Base-by-base conservation (phyloP, 768 basidiomycete genomes). In the Lactarius deliciosus region DNA sequence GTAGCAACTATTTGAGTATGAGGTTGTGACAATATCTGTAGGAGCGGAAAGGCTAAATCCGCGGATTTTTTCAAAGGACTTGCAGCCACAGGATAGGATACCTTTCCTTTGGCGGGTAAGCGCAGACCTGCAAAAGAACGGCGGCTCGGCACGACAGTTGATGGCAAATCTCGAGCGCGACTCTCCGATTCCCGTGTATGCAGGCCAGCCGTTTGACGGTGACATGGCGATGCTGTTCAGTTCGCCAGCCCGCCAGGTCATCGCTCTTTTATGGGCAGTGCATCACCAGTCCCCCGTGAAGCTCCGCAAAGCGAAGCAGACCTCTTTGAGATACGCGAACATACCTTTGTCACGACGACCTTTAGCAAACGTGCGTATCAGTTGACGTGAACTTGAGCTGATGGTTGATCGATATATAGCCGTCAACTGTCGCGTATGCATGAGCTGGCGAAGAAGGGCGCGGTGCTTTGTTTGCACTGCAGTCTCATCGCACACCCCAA, bases 81-180 rank as follows among this genome's bases (percentile, higher is more conserved):
- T 96, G 38, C 90, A 92, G 28, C 91, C 91, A 58, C 91, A 96
- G 73, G 96, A 98, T 74, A 95, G 92, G 73, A 92, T 98, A 41
- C 96, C 96, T 10, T 97, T 96, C 82, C 81, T 97, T 15, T 88
- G 94, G 40, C 89, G 96, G 3, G 89, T 97, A 73, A 95, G 93
- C 75, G 82, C 87, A 65, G 96, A 97, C 73, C 74, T 93, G 63
- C 88, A 91, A 66, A 91, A 89, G 76, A 80, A 85, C 22, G 90
- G 92, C 22, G 90, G 92, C 58, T 81, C 79, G 53, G 78, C 83
- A 60, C 85, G 85, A 59, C 83, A 85, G 67, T 73, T 67, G 38
- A 67, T 83, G 40, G 76, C 81, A 20, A 75, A 75, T 45, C 74
- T 82, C 64, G 79, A 80, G 64, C 73, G 82, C 5, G 80, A 82